Evolutionary conservation across 305 asterid genomes (phyloP).

Genomic region (Fraxinus xanthoxyloides): DNA sequence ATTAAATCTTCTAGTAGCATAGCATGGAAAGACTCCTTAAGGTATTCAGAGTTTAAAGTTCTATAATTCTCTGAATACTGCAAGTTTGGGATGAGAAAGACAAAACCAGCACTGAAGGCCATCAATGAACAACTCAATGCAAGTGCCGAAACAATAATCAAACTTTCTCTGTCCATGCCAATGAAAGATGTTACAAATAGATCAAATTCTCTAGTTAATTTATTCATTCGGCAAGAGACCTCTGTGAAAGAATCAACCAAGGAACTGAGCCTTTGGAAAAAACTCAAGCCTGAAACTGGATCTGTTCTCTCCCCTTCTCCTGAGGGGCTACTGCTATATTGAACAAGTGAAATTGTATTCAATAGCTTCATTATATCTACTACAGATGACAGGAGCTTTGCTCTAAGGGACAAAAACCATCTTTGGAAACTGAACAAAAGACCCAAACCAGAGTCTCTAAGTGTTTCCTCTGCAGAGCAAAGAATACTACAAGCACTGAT

Average conservation of each 20-base stretch:
- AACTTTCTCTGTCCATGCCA: constrained; percentile 62
- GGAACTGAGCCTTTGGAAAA: constrained; percentile 28
- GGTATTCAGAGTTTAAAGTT: constrained; percentile 24
- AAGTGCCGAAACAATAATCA: constrained; percentile 51
- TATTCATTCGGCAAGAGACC: constrained; percentile 48
- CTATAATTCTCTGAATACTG: constrained; percentile 32
- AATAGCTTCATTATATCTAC: constrained; percentile 43
- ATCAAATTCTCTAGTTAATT: constrained; percentile 66
- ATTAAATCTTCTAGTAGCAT: constrained; percentile 59
- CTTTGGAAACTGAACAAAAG: constrained; percentile 52
- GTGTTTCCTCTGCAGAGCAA: constrained; percentile 42
- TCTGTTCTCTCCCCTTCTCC: constrained; percentile 25
- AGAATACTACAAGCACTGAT: constrained; percentile 40
- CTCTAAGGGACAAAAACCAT: constrained; percentile 72
- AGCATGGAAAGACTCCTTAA: constrained; percentile 35
- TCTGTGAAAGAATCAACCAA: constrained; percentile 34
- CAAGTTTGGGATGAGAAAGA: constrained; percentile 40
- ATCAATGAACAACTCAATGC: constrained; percentile 78
- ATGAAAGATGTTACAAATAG: constrained; percentile 49
- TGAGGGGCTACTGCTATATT: constrained; percentile 25
- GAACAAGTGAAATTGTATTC: constrained; percentile 30
- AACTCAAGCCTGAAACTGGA: constrained; percentile 17
- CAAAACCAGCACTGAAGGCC: constrained; percentile 73
- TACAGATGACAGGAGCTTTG: constrained; percentile 45
- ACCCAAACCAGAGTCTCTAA: constrained; percentile 42